Evolutionary conservation across 768 basidiomycete species (phyloP), one percentile per base, ranked within the genome.

Genomic region (Galerina marginata): DNA sequence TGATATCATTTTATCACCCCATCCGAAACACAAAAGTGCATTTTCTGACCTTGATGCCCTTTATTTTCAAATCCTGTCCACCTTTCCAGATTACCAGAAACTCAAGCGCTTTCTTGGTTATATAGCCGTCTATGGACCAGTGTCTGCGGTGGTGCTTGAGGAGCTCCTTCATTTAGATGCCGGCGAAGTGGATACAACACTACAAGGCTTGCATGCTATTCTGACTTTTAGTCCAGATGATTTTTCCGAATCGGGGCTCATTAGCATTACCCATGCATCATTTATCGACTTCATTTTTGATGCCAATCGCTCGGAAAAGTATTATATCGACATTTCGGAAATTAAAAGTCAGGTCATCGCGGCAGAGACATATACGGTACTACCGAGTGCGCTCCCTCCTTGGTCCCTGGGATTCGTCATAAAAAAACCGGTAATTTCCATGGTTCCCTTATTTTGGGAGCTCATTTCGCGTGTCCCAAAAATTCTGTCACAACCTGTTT

Each of bases 1-100:
- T 20, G 9, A 44, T 6, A 0, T 36, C 3, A 29, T 55, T n/a
- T 16, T 43, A 4, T 55, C 54, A n/a, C 43, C 54, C 14, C 12
- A 9, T 3, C 43, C 26, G 3, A 29, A 43, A 12, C 40, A 29
- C 4, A 43, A 26, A 15, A 44, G 20, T 2, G 43, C 29, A 16
- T 45, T 55, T 10, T 33, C 43, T 10, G n/a, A 44, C 15, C 40
- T 55, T 33, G 54, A 55, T 45, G 25, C 39, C n/a, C 54, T 55
- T 9, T 55, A 55, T 36, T 6, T n/a, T 16, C 54, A 43, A 6
- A 55, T 55, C 11, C 16, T 55, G 15, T 33, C 54, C 9, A 33
- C 42, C 4, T 55, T 29, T 46, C 25, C 14, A 6, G 47, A 48
- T 48, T 4, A 14, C 10, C 26, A 33, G 26, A 10, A 9, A 7